Conservation (phyloP, 305 asterid genomes). For the Lippia alba region DNA sequence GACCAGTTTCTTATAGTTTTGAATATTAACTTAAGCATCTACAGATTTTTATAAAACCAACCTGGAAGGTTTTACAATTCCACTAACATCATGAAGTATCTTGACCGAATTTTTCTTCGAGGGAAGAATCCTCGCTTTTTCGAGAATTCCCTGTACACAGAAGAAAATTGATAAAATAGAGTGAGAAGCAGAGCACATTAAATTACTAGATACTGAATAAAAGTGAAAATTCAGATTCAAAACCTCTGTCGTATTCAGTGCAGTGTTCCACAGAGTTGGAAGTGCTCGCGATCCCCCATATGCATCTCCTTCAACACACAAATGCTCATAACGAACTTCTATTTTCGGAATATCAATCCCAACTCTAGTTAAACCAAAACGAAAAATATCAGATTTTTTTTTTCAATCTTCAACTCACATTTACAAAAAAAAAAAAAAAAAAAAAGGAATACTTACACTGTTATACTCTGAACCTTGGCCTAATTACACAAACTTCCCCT, state of each 20-base stretch:
- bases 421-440: too few relatives aligned
- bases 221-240: conserved; percentile 4
- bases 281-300: conserved; percentile 87
- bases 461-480: too few relatives aligned
- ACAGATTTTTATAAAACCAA: conserved; percentile 34
- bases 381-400: too few relatives aligned
- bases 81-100: conserved; percentile 76
- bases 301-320: conserved; percentile 79
- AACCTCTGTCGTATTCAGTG: conserved; percentile 79
- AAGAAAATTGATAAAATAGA: background rate
- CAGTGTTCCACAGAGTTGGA: conserved; percentile 80
- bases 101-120: conserved; percentile 72
- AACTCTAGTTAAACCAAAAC: conserved; percentile 53
- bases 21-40: conserved; percentile 4
- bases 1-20: background rate
- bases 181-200: conserved; percentile 2
- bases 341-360: conserved; percentile 85
- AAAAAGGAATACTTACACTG: too few relatives aligned
- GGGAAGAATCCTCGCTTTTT: conserved; percentile 73
- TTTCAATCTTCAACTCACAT: conserved; percentile 3
- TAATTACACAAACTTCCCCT: too few relatives aligned
- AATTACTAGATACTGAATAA: background rate
- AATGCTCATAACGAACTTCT: conserved; percentile 82
- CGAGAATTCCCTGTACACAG: conserved; percentile 64
- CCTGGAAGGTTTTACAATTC: conserved; percentile 90